Evolutionary conservation across 2,329 filamentous ascomycete species (phyloP).

Genomic region (Fusarium sp.): DNA sequence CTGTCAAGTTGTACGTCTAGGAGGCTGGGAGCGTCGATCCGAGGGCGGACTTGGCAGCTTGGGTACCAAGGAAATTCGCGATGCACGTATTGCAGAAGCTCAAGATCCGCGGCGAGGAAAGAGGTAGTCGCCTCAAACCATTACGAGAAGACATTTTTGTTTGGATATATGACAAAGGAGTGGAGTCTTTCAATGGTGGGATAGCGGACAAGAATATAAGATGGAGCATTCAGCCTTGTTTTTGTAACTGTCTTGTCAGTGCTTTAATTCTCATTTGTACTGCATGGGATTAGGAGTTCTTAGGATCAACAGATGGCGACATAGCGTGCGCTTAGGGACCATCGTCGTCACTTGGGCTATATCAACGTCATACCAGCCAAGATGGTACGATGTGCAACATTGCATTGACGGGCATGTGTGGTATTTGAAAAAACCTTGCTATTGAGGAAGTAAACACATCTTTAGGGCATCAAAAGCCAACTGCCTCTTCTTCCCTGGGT

Average conservation of each 20-base stretch:
- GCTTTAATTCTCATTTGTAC: conserved; percentile 34
- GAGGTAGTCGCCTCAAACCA: conserved; percentile 49
- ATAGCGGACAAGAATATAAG: not conserved
- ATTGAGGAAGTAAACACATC: conserved; percentile 20
- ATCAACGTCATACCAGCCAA: conserved; percentile 11
- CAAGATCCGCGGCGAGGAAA: conserved; percentile 81
- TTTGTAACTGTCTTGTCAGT: conserved; percentile 17
- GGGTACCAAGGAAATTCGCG: conserved; percentile 91
- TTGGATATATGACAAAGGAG: conserved; percentile 7
- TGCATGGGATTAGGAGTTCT: conserved; percentile 46
- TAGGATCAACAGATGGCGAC: conserved; percentile 26
- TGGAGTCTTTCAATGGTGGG: not conserved
- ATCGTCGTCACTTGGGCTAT: conserved; percentile 17
- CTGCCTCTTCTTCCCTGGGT: conserved; percentile 18
- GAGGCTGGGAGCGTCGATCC: conserved; percentile 77
- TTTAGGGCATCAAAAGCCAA: conserved; percentile 12
- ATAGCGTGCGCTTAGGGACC: conserved; percentile 26
- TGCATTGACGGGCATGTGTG: conserved; percentile 14
- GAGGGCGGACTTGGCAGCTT: conserved; percentile 91
- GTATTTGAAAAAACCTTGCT: conserved; percentile 14
- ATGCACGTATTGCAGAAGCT: conserved; percentile 84
- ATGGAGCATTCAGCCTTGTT: conserved; percentile 20
- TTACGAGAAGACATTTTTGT: not conserved
- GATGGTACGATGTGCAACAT: conserved; percentile 10
- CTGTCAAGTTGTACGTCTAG: conserved; percentile 74